A percentile compares a stretch with the other conserved stretches of the same genome.
Evolutionary conservation across 208 protist genomes (phyloP).

Genomic region (Wallacemonas sp.): DNA sequence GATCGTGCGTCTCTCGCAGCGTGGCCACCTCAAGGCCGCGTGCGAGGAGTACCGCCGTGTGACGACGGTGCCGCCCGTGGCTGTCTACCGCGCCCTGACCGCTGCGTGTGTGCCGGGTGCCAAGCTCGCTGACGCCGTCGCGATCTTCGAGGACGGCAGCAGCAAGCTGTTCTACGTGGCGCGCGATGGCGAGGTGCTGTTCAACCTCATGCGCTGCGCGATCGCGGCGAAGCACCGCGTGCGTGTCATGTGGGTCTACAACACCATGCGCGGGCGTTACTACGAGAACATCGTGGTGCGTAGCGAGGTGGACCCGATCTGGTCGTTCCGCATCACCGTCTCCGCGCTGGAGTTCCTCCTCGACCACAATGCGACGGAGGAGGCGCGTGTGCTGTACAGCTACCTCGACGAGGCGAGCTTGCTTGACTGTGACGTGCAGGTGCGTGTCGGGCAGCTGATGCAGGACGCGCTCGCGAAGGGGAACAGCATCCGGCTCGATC

Average conservation of each 20-base stretch:
- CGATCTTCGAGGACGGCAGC: constrained; percentile 91
- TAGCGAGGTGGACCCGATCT: constrained; percentile 75
- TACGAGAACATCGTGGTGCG: constrained; percentile 88
- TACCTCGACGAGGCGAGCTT: constrained; percentile 65
- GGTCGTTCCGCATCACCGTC: constrained; percentile 78
- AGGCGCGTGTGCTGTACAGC: constrained; percentile 70
- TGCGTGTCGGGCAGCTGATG: constrained; percentile 77
- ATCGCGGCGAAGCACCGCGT: constrained; percentile 77
- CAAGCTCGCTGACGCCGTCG: constrained; percentile 80
- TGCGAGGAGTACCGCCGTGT: constrained; percentile 87
- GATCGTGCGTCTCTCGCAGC: constrained; percentile 69
- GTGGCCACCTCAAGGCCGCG: constrained; percentile 83
- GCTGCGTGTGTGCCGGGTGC: constrained; percentile 76
- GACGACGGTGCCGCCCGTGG: constrained; percentile 86
- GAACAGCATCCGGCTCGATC: constrained; percentile 48
- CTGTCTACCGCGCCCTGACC: constrained; percentile 84
- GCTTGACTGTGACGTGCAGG: constrained; percentile 74
- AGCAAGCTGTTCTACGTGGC: constrained; percentile 79
- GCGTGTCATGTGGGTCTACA: constrained; percentile 91
- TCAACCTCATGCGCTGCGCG: constrained; percentile 83
- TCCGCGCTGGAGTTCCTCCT: constrained; percentile 74
- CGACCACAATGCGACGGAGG: constrained; percentile 63
- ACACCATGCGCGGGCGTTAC: constrained; percentile 78
- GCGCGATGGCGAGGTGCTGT: constrained; percentile 82
- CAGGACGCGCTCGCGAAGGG: constrained; percentile 71